These are phyloP conservation scores for Metschnikowia anglica DNA, from an alignment of 805 yeast species.

Conservation along the genomic window DNA sequence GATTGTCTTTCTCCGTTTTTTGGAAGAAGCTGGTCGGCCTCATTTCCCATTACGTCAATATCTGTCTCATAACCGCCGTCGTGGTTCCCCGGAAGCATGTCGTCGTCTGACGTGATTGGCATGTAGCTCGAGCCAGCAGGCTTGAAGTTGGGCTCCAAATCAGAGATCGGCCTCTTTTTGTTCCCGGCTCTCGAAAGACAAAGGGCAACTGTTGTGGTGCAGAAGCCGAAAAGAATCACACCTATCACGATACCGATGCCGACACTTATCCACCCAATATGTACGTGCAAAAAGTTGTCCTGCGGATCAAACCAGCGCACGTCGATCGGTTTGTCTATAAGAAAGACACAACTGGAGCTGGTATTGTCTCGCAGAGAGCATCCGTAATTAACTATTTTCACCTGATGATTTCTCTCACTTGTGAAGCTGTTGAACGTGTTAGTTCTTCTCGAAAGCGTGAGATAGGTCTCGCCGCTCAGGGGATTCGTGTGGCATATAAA, in stretches of 20 bases:
- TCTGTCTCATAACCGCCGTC: constrained; percentile 47
- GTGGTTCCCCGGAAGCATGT: constrained; percentile 15
- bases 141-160: constrained; percentile 10
- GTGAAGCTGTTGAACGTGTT: constrained; percentile 1
- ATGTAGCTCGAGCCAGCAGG: constrained; percentile 34
- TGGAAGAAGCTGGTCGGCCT: constrained; percentile 34
- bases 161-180: constrained; percentile 3
- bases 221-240: constrained; percentile 38
- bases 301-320: constrained; percentile 57
- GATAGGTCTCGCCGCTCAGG: constrained; percentile 16
- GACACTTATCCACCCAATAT: constrained; percentile 65
- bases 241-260: constrained; percentile 69
- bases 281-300: constrained; percentile 51
- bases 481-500: constrained; percentile 16
- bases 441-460: constrained; percentile 10
- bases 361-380: constrained; percentile 40
- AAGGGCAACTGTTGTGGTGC: constrained; percentile 20
- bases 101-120: constrained; percentile 38
- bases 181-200: constrained; percentile 14
- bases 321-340: constrained; percentile 67
- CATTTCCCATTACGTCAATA: constrained; percentile 34
- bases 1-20: constrained; percentile 16
- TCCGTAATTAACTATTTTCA: constrained; percentile 59
- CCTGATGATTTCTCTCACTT: constrained; percentile 53
- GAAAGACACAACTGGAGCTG: constrained; percentile 52